Evolutionary conservation across 1,284 basidiomycete genomes (phyloP), one percentile per base, ranked within the genome.

Genomic region (Fomitopsis palustris): DNA sequence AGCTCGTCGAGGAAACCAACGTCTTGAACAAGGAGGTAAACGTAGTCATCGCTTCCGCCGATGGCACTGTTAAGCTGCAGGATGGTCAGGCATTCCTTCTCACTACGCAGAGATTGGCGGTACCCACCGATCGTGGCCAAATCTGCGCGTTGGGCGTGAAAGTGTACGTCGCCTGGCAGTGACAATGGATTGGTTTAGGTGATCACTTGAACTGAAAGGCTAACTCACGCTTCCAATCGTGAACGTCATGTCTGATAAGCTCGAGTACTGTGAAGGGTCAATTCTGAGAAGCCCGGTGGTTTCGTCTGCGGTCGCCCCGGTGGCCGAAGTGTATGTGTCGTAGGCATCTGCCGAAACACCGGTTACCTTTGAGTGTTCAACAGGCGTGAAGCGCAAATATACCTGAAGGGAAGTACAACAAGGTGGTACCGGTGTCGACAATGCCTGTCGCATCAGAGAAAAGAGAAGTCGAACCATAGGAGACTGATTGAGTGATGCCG

Each of bases 201-300:
- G 17, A 10, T 27, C 27, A 37, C 9, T 8, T 21, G 39, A 6
- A 16, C 27, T 10, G 23, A 39, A 1, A 19, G 27, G 38, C 27
- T 33, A n/a, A 63, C 74, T 53, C 58, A 78, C 75, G 31, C 62
- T 66, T 14, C 76, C 77, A 45, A 85, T 81, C 33, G 73, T 71
- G 74, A 88, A 86, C 68, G 76, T 75, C 59, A 88, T 70, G 65
- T 77, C 82, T 70, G 86, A 61, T 57, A 87, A 69, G 43, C 76
- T 74, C 3, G 65, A 68, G 64, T 79, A 85, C 69, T 31, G 25
- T 29, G 47, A 29, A 27, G 21, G 21, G 0, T 81, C 83, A 64
- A 88, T 70, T 25, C 74, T 76, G 33, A 88, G 77, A 27, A 88
- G 75, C 4, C 84, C 84, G 3, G 82, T 84, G 4, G 64, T 68